Evolutionary conservation across 176 grass and related monocot genomes (phyloP), one percentile per base, ranked within the genome.

Genomic region (Triticum aestivum): DNA sequence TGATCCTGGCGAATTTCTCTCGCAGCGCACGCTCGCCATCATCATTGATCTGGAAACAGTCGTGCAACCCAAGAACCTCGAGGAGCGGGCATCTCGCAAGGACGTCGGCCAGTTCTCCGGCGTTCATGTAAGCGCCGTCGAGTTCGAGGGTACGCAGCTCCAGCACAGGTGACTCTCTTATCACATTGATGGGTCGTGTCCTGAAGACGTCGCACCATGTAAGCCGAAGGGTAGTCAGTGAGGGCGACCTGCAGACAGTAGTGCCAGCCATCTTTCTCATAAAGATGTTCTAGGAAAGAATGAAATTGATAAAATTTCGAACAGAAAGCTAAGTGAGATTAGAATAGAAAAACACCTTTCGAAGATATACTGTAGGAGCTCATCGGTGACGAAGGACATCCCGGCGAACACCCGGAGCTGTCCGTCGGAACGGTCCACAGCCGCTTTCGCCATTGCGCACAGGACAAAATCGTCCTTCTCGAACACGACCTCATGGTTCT

Each of bases 41-140:
- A 0, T 23, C 21, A 38, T 44, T 0, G 9, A 39, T 41, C 9
- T 5, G 4, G 0, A 1, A 1, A 11, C 69, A 38, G 7, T 38
- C 37, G 37, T 8, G 3, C 5, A 2, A 1, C 37, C 7, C 37
- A 44, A 73, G 69, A 42, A 3, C 10, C 37, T 73, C 21, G 2
- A 73, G 69, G 20, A 6, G 0, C 24, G 69, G 69, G 3, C 38
- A 73, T 11, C n/a, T 73, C 5, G 24, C 37, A 21, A 73, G 69
- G 21, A 73, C 3, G 10, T 21, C 5, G 2, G 20, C 7, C 9
- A 73, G 38, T 11, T 44, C 21, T 13, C 5, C 21, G 9, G 6
- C 11, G 4, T 2, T 23, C 0, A 44, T 0, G 11, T 24, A 0
- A 13, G 6, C 5, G 2, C 2, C 1, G 2, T 73, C 10, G 39